Conservation (phyloP, 2,329 filamentous ascomycete genomes). For the Canariomyces notabilis region DNA sequence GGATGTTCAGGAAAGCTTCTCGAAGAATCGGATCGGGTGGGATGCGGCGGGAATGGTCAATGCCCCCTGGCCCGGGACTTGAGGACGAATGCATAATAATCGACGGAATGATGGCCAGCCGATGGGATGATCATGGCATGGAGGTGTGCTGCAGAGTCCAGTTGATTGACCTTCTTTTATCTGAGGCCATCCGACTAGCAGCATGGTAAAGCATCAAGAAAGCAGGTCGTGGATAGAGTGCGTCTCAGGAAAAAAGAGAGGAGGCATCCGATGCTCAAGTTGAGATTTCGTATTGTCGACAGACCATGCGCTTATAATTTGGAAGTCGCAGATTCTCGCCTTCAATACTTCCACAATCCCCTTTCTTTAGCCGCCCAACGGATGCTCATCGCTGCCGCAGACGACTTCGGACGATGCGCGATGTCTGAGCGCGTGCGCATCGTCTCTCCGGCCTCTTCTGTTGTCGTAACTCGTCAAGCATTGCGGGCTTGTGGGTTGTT, state of each 20-base stretch:
- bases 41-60: conserved; percentile 11
- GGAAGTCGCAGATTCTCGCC: too few species aligned
- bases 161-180: conserved; percentile 8
- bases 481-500: neutral
- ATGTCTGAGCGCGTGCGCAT: too few species aligned
- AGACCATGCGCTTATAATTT: neutral
- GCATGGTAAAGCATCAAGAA: neutral
- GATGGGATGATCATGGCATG: conserved; percentile 13
- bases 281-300: neutral
- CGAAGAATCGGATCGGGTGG: conserved; percentile 18
- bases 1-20: conserved; percentile 21
- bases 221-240: conserved; percentile 8
- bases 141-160: neutral
- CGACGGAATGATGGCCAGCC: conserved; percentile 10
- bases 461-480: too few species aligned
- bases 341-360: too few species aligned
- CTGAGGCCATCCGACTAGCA: conserved; percentile 10
- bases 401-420: too few species aligned
- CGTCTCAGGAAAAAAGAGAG: neutral
- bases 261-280: neutral
- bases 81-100: conserved; percentile 2
- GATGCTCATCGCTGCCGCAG: too few species aligned
- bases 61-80: conserved; percentile 15
- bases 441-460: too few species aligned
- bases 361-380: too few species aligned